Evolutionary conservation across 495 filamentous ascomycete genomes (phyloP).

Genomic region (Penicillium chermesinum): DNA sequence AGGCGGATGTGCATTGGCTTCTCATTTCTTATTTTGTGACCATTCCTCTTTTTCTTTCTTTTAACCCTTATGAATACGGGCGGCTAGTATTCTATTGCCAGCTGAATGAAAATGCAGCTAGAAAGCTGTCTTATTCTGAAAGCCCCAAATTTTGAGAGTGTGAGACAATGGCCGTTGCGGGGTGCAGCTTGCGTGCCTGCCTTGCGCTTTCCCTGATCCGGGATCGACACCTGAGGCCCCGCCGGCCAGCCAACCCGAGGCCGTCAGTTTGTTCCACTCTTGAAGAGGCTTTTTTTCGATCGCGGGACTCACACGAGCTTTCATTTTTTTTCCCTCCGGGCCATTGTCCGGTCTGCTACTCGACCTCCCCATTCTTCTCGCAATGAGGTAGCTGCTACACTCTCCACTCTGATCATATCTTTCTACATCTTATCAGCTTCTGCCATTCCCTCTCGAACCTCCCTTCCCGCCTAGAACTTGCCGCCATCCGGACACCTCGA

Average conservation of each 20-base stretch:
- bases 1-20: slow-evolving; percentile 23
- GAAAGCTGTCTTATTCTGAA: slow-evolving; percentile 9
- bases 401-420: slow-evolving; percentile 17
- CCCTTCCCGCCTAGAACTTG: slow-evolving; percentile 13
- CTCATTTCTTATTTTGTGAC: slow-evolving; percentile 1
- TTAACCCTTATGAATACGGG: slow-evolving; percentile 1
- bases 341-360: slow-evolving; percentile 14
- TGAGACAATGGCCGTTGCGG: slow-evolving; percentile 11
- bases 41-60: slow-evolving; percentile 32
- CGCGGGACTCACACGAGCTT: slow-evolving; percentile 34
- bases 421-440: neutral
- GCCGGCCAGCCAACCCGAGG: slow-evolving; percentile 17
- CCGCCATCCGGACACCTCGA: slow-evolving; percentile 27
- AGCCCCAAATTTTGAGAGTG: no score
- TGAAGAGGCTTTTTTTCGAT: slow-evolving; percentile 35
- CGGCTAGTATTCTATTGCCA: neutral
- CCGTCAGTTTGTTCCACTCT: slow-evolving; percentile 25
- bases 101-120: neutral
- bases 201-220: slow-evolving; percentile 31
- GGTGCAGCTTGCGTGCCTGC: neutral
- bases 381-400: slow-evolving; percentile 35
- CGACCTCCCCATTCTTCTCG: slow-evolving; percentile 20
- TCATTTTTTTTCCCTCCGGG: slow-evolving; percentile 26
- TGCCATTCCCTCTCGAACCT: no score
- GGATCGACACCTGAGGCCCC: slow-evolving; percentile 18